Evolutionary conservation across 192 early-diverging fungal genomes (phyloP), one percentile per base, ranked within the genome.

Genomic region (Backusella morwellensis): DNA sequence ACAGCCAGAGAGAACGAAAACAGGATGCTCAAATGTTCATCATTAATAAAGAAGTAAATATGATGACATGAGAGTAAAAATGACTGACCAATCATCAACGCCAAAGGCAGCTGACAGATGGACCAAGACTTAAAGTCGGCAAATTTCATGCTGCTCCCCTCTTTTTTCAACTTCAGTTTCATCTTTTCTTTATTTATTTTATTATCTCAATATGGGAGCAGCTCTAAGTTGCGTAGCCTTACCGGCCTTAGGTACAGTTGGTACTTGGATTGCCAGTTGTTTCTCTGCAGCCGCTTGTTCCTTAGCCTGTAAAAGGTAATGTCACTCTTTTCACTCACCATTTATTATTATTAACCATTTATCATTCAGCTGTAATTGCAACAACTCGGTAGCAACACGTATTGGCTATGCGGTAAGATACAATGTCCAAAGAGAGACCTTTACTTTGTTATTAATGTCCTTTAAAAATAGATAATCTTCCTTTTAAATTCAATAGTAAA

Each of bases 261-360:
- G 79, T 9, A 77, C 81, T 17, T 77, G 76, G 69, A 70, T 85
- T 36, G 85, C 77, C 35, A 85, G 85, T 26, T 90, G 88, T 59
- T 90, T 88, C 67, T 90, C 88, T 67, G 88, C 88, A 21, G 88
- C 88, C 29, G 88, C 87, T 42, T 90, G 88, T 42, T 85, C 84
- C 4, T 75, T 90, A 23, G 87, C 84, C 15, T 90, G 81, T 42
- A 84, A 85, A 72, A 86, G 83, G 75, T 80, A 76, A 12, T 21
- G 8, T 4, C 34, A 4, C 5, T 36, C n/a, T 15, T 50, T 32
- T 32, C 32, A 32, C 32, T 3, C 32, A 32, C 32, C 35, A 36
- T 7, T 35, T 29, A 2, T 32, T 32, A 32, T 32, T 32, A 32
- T 32, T 32, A 32, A 32, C 32, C 2, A 32, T 3, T 32, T 32